Conservation (phyloP, 345 rosid species). For the Murraya koenigii region DNA sequence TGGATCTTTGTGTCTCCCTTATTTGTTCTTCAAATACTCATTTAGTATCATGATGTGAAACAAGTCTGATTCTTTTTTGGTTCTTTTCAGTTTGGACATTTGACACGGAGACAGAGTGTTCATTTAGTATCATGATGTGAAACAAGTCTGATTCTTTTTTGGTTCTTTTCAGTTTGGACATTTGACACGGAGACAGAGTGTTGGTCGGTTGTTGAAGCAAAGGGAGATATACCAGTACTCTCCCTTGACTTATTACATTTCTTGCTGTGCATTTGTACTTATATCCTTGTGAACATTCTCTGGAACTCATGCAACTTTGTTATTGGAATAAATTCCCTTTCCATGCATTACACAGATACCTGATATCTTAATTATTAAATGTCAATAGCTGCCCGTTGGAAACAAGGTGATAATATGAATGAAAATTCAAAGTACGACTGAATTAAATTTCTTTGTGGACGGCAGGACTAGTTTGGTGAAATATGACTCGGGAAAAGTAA, state of each 20-base stretch:
- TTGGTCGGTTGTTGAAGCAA: conserved; percentile 92
- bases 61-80: conserved; percentile 18
- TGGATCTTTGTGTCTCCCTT: conserved; percentile 2
- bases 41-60: not conserved
- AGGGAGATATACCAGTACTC: conserved; percentile 90
- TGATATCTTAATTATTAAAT: not conserved
- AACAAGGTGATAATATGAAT: not conserved
- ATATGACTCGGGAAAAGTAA: not conserved
- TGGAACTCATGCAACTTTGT: not conserved
- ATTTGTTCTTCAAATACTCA: conserved; percentile 1
- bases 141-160: conserved; percentile 17
- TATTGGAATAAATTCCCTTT: not conserved
- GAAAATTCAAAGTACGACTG: not conserved
- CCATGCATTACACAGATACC: not conserved
- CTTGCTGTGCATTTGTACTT: not conserved
- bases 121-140: not conserved
- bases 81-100: conserved; percentile 78
- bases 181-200: conserved; percentile 86
- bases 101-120: conserved; percentile 83
- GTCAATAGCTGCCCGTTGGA: not conserved
- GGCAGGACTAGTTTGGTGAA: not conserved
- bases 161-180: conserved; percentile 69
- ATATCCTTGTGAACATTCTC: not conserved
- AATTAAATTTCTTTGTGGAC: not conserved
- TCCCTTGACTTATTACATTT: not conserved